Conservation (phyloP, 208 protist species). For the Phytomonas sp. region DNA sequence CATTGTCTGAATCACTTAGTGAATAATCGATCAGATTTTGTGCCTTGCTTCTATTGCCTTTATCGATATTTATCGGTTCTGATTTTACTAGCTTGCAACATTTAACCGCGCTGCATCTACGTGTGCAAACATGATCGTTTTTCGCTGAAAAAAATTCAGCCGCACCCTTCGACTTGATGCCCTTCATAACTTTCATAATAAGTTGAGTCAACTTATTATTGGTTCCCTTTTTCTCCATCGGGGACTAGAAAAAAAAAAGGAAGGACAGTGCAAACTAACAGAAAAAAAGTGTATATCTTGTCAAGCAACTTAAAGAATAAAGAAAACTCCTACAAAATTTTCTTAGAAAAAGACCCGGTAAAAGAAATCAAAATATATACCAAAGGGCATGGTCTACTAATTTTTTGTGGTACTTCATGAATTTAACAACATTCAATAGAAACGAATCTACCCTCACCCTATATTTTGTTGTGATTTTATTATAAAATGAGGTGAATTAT, state of each 20-base stretch:
- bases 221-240: not conserved
- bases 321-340: conserved; percentile 2
- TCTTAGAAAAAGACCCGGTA: conserved; percentile 6
- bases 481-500: not conserved
- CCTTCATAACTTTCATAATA: not conserved
- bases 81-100: not conserved
- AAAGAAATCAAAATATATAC: conserved; percentile 5
- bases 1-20: not conserved
- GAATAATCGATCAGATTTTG: not conserved
- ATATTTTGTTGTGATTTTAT: not conserved
- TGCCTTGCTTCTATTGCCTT: not conserved
- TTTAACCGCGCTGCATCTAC: not conserved
- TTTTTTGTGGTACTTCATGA: not conserved
- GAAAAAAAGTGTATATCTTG: conserved; percentile 4
- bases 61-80: not conserved
- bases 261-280: not conserved
- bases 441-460: not conserved
- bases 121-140: not conserved
- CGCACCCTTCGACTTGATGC: not conserved
- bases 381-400: conserved; percentile 1
- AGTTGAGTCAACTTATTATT: not conserved
- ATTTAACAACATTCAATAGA: not conserved
- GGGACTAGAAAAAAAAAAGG: conserved; percentile 11
- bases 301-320: conserved; percentile 2
- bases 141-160: not conserved